Evolutionary conservation across 805 yeast species (phyloP).

Genomic region (Saturnispora diversa): DNA sequence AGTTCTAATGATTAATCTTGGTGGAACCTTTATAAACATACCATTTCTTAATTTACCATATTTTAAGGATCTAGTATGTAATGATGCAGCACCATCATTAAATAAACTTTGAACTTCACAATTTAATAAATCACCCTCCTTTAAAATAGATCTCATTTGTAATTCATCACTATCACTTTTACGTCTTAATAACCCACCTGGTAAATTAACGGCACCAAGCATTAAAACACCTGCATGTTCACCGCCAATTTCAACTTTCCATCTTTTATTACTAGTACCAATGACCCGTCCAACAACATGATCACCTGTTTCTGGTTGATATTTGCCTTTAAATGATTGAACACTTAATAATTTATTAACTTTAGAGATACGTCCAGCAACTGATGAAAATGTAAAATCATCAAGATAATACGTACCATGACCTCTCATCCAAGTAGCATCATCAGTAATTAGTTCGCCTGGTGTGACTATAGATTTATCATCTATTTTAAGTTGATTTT

Average conservation of each 20-base stretch:
- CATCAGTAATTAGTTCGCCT: slow-evolving; percentile 93
- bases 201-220: slow-evolving; percentile 93
- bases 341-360: slow-evolving; percentile 86
- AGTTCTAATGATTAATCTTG: slow-evolving; percentile 73
- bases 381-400: slow-evolving; percentile 76
- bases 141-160: slow-evolving; percentile 88
- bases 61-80: slow-evolving; percentile 91
- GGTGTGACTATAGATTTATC: slow-evolving; percentile 64
- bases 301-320: slow-evolving; percentile 93
- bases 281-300: slow-evolving; percentile 90
- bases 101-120: slow-evolving; percentile 92
- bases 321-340: slow-evolving; percentile 76
- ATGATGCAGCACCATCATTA: slow-evolving; percentile 84
- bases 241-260: slow-evolving; percentile 98
- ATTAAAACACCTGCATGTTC: slow-evolving; percentile 84
- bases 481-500: slow-evolving; percentile 9
- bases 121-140: slow-evolving; percentile 92
- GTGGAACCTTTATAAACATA: slow-evolving; percentile 68
- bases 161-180: slow-evolving; percentile 93
- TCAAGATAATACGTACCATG: slow-evolving; percentile 86
- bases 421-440: slow-evolving; percentile 96
- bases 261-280: slow-evolving; percentile 87
- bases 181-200: slow-evolving; percentile 93
- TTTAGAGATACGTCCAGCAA: slow-evolving; percentile 81
- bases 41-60: slow-evolving; percentile 96